Conservation (phyloP, 1,284 basidiomycete species). For the Gymnopus androsaceus region DNA sequence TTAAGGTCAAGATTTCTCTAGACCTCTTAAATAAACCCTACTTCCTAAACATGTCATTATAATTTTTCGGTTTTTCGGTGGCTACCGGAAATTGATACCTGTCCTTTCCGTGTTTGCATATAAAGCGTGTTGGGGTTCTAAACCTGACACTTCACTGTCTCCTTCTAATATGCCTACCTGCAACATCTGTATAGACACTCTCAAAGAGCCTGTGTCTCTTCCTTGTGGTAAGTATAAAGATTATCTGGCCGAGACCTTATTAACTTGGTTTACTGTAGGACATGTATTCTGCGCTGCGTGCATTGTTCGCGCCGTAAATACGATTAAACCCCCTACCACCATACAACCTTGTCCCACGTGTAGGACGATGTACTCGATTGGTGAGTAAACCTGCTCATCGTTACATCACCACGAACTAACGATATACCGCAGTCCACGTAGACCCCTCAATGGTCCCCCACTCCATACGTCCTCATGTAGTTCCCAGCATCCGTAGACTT, state of each 20-base stretch:
- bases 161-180: constrained; percentile 36
- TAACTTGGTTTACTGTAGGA: constrained; percentile 35
- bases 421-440: constrained; percentile 39
- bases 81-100: constrained; percentile 7
- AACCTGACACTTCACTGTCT: background rate
- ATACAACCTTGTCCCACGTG: constrained; percentile 58
- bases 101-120: constrained; percentile 1
- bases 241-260: constrained; percentile 3
- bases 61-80: constrained; percentile 1
- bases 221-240: constrained; percentile 51
- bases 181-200: constrained; percentile 53
- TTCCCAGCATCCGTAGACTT: constrained; percentile 53
- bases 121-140: background rate
- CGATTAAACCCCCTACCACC: constrained; percentile 44
- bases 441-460: constrained; percentile 47
- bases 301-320: constrained; percentile 47
- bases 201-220: constrained; percentile 55
- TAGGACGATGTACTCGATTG: constrained; percentile 47
- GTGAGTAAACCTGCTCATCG: constrained; percentile 32
- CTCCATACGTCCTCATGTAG: constrained; percentile 50
- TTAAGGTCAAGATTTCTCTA: constrained; percentile 6
- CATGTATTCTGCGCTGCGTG: constrained; percentile 63
- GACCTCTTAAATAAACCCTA: background rate
- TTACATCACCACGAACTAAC: background rate
- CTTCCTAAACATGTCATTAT: too few species aligned